Evolutionary conservation across 495 filamentous ascomycete genomes (phyloP), one percentile per base, ranked within the genome.

Genomic region (Lindgomyces ingoldianus): DNA sequence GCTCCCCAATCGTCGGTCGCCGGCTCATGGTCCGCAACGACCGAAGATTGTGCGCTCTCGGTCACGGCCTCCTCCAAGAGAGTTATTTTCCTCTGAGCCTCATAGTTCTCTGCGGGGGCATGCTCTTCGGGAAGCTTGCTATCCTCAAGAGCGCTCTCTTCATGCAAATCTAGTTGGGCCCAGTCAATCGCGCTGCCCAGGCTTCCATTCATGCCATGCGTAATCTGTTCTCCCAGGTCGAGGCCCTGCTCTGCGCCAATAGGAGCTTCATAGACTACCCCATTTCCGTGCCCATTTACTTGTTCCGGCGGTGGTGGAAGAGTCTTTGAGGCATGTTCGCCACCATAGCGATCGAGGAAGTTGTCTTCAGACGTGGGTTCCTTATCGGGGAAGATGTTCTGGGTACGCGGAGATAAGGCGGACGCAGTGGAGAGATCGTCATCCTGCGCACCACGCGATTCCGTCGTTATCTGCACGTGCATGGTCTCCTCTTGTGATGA

Each of bases 301-400:
- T 55, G 19, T 9, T 26, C 30, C 19, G 24, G 11, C 1, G 39
- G 25, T 3, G 41, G 9, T 25, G 26, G 9, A 21, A 24, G 6
- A 30, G 50, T 39, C 42, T 44, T 11, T 60, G 52, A 44, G 49
- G 33, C 11, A 30, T 42, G 41, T 51, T 21, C 25, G 30, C 49
- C 22, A 58, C 46, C 30, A 29, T 58, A 65, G 22, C 70, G 69
- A 27, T 74, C 71, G 67, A 74, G 76, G 72, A 77, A 77, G 25
- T 74, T 74, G 41, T 73, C 74, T 44, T 75, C 71, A 4, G 59
- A 49, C 21, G n/a, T 53, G 41, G 55, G 29, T 27, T 65, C 57
- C 33, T 39, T 18, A 27, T 57, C 54, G 21, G 48, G 60, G 49
- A 51, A 53, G 60, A 49, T 39, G 45, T 39, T 48, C 33, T 19